phyloP scores from a whole-genome alignment of 768 basidiomycete species.

The Leucogyrophana mollusca region DNA sequence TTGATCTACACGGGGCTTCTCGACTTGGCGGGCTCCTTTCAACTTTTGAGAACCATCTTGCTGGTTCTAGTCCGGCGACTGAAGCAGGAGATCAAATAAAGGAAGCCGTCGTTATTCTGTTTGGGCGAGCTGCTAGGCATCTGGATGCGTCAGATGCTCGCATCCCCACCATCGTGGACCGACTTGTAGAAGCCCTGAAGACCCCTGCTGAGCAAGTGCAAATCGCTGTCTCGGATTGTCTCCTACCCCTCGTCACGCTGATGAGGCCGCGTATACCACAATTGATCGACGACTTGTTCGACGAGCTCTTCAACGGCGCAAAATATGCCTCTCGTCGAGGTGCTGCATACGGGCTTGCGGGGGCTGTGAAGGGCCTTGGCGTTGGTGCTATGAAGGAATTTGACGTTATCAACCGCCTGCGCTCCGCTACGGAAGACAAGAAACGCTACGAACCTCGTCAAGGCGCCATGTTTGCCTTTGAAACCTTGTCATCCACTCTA shows the following conservation, averaged over 20 bases:
- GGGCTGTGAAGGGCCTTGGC: slow-evolving; percentile 89
- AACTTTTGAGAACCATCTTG: slow-evolving; percentile 79
- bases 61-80: slow-evolving; percentile 47
- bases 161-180: slow-evolving; percentile 77
- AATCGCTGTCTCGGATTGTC: slow-evolving; percentile 92
- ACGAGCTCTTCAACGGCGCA: slow-evolving; percentile 70
- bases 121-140: slow-evolving; percentile 90
- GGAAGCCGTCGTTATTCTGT: slow-evolving; percentile 92
- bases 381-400: slow-evolving; percentile 84
- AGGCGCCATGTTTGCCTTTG: slow-evolving; percentile 93
- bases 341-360: slow-evolving; percentile 94
- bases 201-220: slow-evolving; percentile 97
- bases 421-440: slow-evolving; percentile 83
- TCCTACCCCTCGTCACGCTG: slow-evolving; percentile 79
- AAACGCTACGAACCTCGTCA: slow-evolving; percentile 84
- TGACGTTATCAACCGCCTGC: slow-evolving; percentile 70
- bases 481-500: slow-evolving; percentile 83
- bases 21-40: slow-evolving; percentile 72
- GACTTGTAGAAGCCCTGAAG: slow-evolving; percentile 84
- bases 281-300: slow-evolving; percentile 76
- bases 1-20: slow-evolving; percentile 79
- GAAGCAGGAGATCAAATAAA: slow-evolving; percentile 87
- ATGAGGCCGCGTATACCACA: slow-evolving; percentile 49
- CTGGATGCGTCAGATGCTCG: slow-evolving; percentile 74
- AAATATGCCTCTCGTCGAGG: slow-evolving; percentile 97